Conservation (phyloP, 768 basidiomycete genomes). For the Auricularia auricula-judae region DNA sequence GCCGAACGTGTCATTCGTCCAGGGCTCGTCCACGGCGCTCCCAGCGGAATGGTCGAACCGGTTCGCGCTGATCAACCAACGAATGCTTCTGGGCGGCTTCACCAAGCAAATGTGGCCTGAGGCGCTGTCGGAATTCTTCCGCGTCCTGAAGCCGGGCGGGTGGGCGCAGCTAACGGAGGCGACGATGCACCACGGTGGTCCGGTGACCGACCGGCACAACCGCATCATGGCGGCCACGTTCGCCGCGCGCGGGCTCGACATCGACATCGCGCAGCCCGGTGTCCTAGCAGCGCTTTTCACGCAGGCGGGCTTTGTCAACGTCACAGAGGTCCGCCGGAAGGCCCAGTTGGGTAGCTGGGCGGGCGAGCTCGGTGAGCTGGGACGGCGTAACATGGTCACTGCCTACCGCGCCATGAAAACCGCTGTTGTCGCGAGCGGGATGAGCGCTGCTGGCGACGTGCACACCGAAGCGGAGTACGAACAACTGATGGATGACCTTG, state of each 20-base stretch:
- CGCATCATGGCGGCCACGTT: neutral
- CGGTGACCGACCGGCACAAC: neutral
- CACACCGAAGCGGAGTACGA: neutral
- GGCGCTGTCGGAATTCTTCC: conserved; percentile 17
- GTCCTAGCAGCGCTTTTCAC: neutral
- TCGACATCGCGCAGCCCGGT: neutral
- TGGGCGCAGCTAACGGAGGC: conserved; percentile 21
- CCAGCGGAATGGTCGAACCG: conserved; percentile 19
- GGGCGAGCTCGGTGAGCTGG: neutral
- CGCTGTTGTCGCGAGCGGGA: neutral
- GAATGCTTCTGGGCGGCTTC: conserved; percentile 21
- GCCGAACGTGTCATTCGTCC: conserved; percentile 9
- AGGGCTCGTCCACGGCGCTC: conserved; percentile 17
- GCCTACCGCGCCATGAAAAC: neutral
- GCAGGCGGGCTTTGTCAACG: neutral
- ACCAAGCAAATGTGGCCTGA: conserved; percentile 17
- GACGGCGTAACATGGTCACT: neutral
- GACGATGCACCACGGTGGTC: neutral
- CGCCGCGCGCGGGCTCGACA: neutral
- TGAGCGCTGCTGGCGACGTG: neutral
- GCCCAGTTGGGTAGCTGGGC: neutral
- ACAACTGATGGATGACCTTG: neutral
- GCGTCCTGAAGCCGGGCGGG: conserved; percentile 23
- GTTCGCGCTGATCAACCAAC: conserved; percentile 24
- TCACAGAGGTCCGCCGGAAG: neutral